A percentile compares a stretch with the other conserved stretches of the same genome.
Evolutionary conservation across 2,329 filamentous ascomycete species (phyloP).

Genomic region (Colletotrichum paranaense): DNA sequence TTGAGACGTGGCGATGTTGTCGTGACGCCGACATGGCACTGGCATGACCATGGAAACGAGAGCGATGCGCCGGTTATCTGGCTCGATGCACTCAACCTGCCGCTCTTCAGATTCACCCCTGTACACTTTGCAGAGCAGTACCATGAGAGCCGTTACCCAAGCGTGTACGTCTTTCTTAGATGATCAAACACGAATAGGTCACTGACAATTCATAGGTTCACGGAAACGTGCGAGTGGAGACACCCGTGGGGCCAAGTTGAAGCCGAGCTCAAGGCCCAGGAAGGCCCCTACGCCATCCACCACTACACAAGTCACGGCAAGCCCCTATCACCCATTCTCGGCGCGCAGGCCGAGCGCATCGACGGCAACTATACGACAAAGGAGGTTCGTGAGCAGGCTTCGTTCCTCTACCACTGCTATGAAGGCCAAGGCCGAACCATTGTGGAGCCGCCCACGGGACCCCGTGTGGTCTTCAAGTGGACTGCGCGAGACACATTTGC

Average conservation of each 20-base stretch:
- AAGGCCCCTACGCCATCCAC: slow-evolving; percentile 44
- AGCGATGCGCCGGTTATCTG: slow-evolving; percentile 65
- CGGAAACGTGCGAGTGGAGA: slow-evolving; percentile 52
- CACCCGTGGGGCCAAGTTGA: slow-evolving; percentile 59
- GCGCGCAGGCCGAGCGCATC: slow-evolving; percentile 60
- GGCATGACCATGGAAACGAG: slow-evolving; percentile 71
- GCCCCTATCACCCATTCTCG: slow-evolving; percentile 56
- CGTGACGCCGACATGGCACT: slow-evolving; percentile 68
- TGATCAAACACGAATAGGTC: background rate
- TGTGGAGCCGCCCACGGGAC: slow-evolving; percentile 46
- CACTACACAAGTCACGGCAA: slow-evolving; percentile 50
- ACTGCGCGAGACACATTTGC: slow-evolving; percentile 62
- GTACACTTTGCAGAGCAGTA: slow-evolving; percentile 67
- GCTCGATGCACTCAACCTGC: slow-evolving; percentile 67
- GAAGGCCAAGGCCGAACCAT: slow-evolving; percentile 56
- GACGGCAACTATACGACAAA: slow-evolving; percentile 46
- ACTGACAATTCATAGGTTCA: slow-evolving; percentile 34
- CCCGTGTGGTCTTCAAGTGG: slow-evolving; percentile 54
- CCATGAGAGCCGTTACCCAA: slow-evolving; percentile 58
- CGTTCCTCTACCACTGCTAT: slow-evolving; percentile 64
- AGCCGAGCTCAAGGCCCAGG: slow-evolving; percentile 46
- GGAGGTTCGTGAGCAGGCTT: slow-evolving; percentile 57
- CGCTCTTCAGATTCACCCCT: slow-evolving; percentile 60
- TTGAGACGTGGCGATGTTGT: slow-evolving; percentile 66
- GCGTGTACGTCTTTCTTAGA: slow-evolving; percentile 43